phyloP scores from a whole-genome alignment of 139 green algal genomes.

The Chloropicon primus region DNA sequence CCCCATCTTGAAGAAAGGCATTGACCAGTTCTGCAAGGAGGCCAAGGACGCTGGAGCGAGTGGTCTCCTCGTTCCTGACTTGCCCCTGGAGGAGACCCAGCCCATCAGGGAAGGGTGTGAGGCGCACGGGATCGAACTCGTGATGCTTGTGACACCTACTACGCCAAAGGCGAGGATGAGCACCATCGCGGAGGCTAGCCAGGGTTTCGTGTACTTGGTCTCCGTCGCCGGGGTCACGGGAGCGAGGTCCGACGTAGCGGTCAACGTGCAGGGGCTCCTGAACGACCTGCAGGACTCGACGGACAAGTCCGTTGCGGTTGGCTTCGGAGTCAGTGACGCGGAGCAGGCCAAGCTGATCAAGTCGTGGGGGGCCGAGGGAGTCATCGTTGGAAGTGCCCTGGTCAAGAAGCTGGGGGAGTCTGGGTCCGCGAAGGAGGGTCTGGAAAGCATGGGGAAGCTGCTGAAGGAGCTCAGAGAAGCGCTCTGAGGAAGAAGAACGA shows the following conservation, averaged over 20 bases:
- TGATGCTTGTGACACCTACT: slow-evolving; percentile 84
- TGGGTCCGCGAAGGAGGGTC: slow-evolving; percentile 14
- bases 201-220: slow-evolving; percentile 99
- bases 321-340: slow-evolving; percentile 83
- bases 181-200: slow-evolving; percentile 61
- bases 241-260: not conserved
- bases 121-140: slow-evolving; percentile 71
- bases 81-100: slow-evolving; percentile 90
- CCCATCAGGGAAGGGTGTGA: slow-evolving; percentile 46
- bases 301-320: slow-evolving; percentile 66
- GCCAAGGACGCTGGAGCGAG: slow-evolving; percentile 71
- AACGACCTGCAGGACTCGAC: slow-evolving; percentile 34
- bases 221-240: slow-evolving; percentile 42
- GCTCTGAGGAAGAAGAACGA: not conserved
- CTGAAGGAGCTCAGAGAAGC: not conserved
- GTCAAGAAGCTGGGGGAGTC: slow-evolving; percentile 73
- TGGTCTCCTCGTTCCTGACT: slow-evolving; percentile 89
- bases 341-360: slow-evolving; percentile 68
- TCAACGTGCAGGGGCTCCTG: slow-evolving; percentile 50
- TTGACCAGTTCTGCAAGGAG: slow-evolving; percentile 71
- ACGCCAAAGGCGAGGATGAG: slow-evolving; percentile 57
- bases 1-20: slow-evolving; percentile 79
- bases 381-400: slow-evolving; percentile 89
- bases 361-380: slow-evolving; percentile 86
- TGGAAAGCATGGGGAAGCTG: slow-evolving; percentile 2